Conservation (phyloP, 345 rosid species). For the Corchorus capsularis region DNA sequence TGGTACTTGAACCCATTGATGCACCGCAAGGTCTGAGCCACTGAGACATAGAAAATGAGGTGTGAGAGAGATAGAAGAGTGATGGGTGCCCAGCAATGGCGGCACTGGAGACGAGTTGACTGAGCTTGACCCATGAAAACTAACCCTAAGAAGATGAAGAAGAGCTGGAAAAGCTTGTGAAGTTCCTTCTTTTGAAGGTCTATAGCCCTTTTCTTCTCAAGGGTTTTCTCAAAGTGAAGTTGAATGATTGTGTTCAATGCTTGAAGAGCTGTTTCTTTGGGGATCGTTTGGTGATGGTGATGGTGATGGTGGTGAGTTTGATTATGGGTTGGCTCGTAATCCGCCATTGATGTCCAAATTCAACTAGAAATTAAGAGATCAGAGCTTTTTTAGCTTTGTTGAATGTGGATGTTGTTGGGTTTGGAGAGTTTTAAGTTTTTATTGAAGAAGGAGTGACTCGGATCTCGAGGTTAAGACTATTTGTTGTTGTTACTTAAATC, state of each 20-base stretch:
- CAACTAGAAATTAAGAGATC: no score
- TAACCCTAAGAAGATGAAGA: conserved; percentile 84
- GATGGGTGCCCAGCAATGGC: conserved; percentile 91
- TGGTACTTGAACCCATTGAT: conserved; percentile 98
- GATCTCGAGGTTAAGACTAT: conserved; percentile 27
- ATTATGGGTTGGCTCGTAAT: conserved; percentile 50
- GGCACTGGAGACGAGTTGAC: conserved; percentile 73
- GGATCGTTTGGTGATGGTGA: conserved; percentile 51
- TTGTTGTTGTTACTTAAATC: background rate
- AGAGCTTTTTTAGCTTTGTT: background rate
- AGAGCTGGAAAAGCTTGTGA: conserved; percentile 83
- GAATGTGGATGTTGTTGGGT: background rate
- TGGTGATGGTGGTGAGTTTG: conserved; percentile 32
- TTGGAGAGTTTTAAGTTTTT: background rate
- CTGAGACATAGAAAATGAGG: conserved; percentile 88
- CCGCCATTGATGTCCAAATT: conserved; percentile 87
- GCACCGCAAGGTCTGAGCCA: conserved; percentile 90
- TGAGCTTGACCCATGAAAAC: conserved; percentile 60
- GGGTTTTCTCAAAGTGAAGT: conserved; percentile 96
- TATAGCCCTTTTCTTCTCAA: conserved; percentile 87
- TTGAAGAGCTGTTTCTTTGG: conserved; percentile 87
- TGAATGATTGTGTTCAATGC: conserved; percentile 93
- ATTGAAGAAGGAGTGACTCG: conserved; percentile 3
- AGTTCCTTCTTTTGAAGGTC: conserved; percentile 97
- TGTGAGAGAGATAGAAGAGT: conserved; percentile 77